phyloP scores from a whole-genome alignment of 805 yeast genomes.

The Kluyveromyces dobzhanskii region DNA sequence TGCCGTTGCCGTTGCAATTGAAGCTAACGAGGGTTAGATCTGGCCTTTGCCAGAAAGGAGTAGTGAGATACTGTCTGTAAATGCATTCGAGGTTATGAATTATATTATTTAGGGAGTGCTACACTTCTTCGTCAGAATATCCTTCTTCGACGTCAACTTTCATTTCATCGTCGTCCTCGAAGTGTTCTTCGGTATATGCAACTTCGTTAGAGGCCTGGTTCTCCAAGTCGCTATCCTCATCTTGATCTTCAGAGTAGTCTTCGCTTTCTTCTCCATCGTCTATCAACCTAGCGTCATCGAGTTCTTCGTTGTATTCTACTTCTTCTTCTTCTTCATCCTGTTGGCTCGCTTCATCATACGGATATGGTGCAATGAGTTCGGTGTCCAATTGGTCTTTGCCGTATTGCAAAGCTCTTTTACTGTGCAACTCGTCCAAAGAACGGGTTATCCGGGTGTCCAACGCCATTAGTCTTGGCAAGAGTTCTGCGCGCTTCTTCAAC shows the following conservation, averaged over 20 bases:
- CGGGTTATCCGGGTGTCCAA: conserved; percentile 76
- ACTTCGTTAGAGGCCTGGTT: conserved; percentile 28
- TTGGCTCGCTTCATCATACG: conserved; percentile 29
- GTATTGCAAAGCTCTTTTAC: conserved; percentile 40
- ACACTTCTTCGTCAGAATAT: conserved; percentile 35
- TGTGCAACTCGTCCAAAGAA: conserved; percentile 58
- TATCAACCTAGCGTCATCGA: conserved; percentile 39
- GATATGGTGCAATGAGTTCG: conserved; percentile 29
- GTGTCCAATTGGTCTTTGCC: conserved; percentile 30
- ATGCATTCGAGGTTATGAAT: too few species aligned
- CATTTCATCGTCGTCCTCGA: conserved; percentile 13
- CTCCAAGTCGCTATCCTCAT: conserved; percentile 29
- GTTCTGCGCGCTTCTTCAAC: conserved; percentile 53
- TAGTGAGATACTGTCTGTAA: too few species aligned
- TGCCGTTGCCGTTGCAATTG: too few species aligned
- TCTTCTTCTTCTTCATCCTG: conserved; percentile 35
- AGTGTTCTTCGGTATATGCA: conserved; percentile 8
- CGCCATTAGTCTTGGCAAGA: conserved; percentile 65
- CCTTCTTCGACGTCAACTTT: conserved; percentile 26
- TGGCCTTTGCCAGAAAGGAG: too few species aligned
- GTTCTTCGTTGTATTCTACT: conserved; percentile 67
- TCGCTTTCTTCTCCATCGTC: conserved; percentile 40
- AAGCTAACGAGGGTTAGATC: too few species aligned
- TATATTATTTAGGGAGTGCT: too few species aligned
- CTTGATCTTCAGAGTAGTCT: conserved; percentile 27